Evolutionary conservation across 2,329 filamentous ascomycete species (phyloP).

Genomic region (Onygenales sp.): DNA sequence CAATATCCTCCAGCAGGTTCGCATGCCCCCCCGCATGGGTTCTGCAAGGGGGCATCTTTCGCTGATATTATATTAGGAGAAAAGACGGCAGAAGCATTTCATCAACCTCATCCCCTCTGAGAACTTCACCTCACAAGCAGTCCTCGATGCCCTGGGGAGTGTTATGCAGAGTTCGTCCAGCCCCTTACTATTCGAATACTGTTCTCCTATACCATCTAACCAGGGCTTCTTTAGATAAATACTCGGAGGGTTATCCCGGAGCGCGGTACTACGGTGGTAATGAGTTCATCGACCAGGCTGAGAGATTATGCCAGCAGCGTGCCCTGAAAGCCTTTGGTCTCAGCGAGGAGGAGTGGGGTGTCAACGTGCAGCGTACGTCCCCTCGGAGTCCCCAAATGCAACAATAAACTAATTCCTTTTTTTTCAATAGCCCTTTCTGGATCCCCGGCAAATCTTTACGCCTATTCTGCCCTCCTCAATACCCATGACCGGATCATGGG

Average conservation of each 20-base stretch:
- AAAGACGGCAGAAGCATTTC: conserved; percentile 91
- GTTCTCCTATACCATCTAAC: conserved; percentile 15
- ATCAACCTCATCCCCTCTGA: conserved; percentile 95
- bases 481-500: conserved; percentile 96
- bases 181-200: conserved; percentile 6
- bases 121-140: conserved; percentile 90
- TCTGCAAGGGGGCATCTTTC: neutral
- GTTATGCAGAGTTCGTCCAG: conserved; percentile 77
- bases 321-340: conserved; percentile 81
- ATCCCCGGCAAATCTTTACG: conserved; percentile 64
- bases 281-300: conserved; percentile 86
- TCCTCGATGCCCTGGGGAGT: conserved; percentile 83
- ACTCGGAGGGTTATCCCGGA: conserved; percentile 95
- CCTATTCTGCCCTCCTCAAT: conserved; percentile 93
- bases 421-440: conserved; percentile 61
- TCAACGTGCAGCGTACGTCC: conserved; percentile 77
- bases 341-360: conserved; percentile 81
- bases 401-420: neutral
- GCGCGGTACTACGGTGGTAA: conserved; percentile 96
- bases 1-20: conserved; percentile 82
- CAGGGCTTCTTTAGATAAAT: conserved; percentile 62
- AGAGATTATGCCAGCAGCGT: conserved; percentile 80
- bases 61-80: conserved; percentile 55
- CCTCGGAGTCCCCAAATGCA: neutral
- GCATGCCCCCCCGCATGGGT: conserved; percentile 5